A percentile compares a stretch with the other conserved stretches of the same genome.
phyloP scores from a whole-genome alignment of 805 yeast species.

The Starmerella tilneyi region DNA sequence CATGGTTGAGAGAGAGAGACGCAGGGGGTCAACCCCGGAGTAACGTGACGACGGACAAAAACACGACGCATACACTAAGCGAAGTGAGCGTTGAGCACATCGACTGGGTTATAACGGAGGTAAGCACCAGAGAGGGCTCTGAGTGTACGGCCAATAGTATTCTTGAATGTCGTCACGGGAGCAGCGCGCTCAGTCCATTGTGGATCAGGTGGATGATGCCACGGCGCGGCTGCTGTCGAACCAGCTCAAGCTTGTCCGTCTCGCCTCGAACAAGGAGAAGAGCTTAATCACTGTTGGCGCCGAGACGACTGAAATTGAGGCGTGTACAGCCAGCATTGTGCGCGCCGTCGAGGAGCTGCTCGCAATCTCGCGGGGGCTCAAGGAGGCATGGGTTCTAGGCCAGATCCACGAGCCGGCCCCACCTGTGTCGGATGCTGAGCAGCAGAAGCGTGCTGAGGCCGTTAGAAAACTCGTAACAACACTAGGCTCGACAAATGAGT shows the following conservation, averaged over 20 bases:
- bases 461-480: conserved; percentile 7
- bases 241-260: conserved; percentile 23
- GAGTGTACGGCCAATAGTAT: too few relatives aligned
- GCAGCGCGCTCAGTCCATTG: conserved; percentile 22
- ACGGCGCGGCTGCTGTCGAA: conserved; percentile 23
- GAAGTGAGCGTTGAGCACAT: too few relatives aligned
- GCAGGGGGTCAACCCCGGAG: too few relatives aligned
- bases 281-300: conserved; percentile 31
- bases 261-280: conserved; percentile 26
- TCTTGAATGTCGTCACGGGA: conserved; percentile 21
- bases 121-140: background rate
- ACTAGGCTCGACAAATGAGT: conserved; percentile 7
- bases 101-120: background rate
- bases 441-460: background rate
- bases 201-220: conserved; percentile 26
- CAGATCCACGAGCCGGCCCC: conserved; percentile 25
- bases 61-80: too few relatives aligned
- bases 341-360: conserved; percentile 35
- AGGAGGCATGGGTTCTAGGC: conserved; percentile 38
- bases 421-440: conserved; percentile 5
- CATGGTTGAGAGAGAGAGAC: too few relatives aligned
- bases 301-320: conserved; percentile 34
- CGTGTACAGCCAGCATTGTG: conserved; percentile 31
- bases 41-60: too few relatives aligned
- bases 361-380: conserved; percentile 33